Percentiles rank a stretch among this genome's conserved stretches.
Conservation (phyloP, 2,329 filamentous ascomycete genomes). For the Monosporascus sp. region DNA sequence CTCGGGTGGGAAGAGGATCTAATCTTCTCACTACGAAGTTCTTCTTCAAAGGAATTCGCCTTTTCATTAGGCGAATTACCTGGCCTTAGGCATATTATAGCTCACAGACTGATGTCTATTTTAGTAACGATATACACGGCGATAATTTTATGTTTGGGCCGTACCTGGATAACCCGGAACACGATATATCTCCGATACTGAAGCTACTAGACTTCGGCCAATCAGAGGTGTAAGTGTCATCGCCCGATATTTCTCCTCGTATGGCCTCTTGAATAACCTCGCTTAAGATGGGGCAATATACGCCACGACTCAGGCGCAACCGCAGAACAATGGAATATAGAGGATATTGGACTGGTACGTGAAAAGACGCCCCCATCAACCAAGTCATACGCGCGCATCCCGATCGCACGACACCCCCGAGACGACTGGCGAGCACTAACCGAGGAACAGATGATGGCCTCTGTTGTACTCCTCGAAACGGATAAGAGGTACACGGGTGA, state of each 20-base stretch:
- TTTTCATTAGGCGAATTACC: neutral
- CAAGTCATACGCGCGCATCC: no score
- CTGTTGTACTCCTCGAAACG: constrained; percentile 1
- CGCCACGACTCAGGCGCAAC: neutral
- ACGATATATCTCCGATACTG: neutral
- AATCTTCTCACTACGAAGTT: no score
- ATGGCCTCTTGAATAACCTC: no score
- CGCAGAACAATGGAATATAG: neutral
- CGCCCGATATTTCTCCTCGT: no score
- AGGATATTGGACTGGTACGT: constrained; percentile 7
- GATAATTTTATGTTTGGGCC: constrained; percentile 3
- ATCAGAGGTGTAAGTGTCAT: neutral
- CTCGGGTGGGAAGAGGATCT: no score
- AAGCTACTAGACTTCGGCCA: constrained; percentile 1
- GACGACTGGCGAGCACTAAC: neutral
- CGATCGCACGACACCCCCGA: neutral
- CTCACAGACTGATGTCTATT: neutral
- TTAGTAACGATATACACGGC: constrained; percentile 6
- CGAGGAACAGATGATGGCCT: constrained; percentile 5
- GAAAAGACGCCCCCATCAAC: neutral
- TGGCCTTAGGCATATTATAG: neutral
- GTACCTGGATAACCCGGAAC: neutral
- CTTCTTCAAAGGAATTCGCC: no score
- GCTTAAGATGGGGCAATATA: neutral
- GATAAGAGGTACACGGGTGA: constrained; percentile 3